Conservation (phyloP, 176 grass and related monocot species). For the Carex littledalei region DNA sequence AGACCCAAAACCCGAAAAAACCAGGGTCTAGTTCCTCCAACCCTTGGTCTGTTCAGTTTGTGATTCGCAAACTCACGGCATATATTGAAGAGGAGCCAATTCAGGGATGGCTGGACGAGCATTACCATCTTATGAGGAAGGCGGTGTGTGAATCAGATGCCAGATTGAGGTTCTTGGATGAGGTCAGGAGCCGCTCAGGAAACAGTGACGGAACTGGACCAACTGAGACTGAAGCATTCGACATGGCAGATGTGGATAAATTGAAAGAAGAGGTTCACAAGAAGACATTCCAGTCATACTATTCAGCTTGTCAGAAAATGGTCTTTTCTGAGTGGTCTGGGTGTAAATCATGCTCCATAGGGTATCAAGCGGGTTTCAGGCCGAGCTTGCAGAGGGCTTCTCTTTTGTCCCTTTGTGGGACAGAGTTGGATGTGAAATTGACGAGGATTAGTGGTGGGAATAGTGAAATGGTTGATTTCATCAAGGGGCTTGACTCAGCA, state of each 20-base stretch:
- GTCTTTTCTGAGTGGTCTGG: constrained; percentile 71
- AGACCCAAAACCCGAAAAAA: constrained; percentile 60
- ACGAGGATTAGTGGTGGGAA: constrained; percentile 75
- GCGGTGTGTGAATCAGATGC: constrained; percentile 71
- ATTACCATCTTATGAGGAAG: constrained; percentile 91
- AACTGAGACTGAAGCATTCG: constrained; percentile 49
- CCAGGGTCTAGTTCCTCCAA: constrained; percentile 46
- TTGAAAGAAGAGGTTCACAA: constrained; percentile 83
- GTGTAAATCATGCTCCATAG: constrained; percentile 60
- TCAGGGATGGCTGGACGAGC: constrained; percentile 97
- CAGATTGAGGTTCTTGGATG: constrained; percentile 82
- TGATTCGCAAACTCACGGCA: constrained; percentile 71
- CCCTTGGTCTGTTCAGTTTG: constrained; percentile 85
- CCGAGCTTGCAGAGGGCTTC: constrained; percentile 70
- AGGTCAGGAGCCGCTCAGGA: constrained; percentile 38
- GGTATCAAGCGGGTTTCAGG: constrained; percentile 87
- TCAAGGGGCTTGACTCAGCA: constrained; percentile 68
- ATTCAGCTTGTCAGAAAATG: constrained; percentile 77
- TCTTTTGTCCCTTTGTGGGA: constrained; percentile 87
- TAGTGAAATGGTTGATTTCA: constrained; percentile 88
- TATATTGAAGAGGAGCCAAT: constrained; percentile 98
- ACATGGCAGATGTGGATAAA: constrained; percentile 46
- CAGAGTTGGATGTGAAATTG: constrained; percentile 82
- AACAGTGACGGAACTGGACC: constrained; percentile 43
- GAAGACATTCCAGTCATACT: constrained; percentile 80